A percentile compares a stretch with the other conserved stretches of the same genome.
These are phyloP conservation scores for Mycena pura DNA, from an alignment of 768 basidiomycete genomes.

Conservation along the genomic window DNA sequence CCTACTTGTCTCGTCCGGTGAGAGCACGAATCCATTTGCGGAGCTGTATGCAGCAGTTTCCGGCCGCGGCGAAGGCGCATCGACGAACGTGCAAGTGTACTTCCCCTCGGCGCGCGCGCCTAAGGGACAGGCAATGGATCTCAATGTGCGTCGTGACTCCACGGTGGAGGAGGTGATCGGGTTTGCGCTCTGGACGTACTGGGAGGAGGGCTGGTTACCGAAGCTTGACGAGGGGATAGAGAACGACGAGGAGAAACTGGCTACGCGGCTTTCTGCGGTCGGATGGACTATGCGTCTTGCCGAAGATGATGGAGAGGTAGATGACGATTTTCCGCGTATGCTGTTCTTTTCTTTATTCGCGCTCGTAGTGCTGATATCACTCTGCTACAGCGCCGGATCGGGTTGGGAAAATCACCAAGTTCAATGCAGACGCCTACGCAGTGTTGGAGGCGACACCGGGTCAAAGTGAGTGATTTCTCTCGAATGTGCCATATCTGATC, in stretches of 20 bases:
- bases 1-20: conserved; percentile 72
- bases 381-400: conserved; percentile 84
- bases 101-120: conserved; percentile 83
- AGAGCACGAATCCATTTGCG: conserved; percentile 83
- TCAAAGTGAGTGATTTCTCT: conserved; percentile 58
- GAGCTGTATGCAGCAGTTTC: conserved; percentile 88
- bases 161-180: conserved; percentile 97
- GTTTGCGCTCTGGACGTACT: conserved; percentile 89
- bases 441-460: conserved; percentile 76
- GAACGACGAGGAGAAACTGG: conserved; percentile 66
- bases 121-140: conserved; percentile 64
- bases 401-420: conserved; percentile 83
- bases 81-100: conserved; percentile 74
- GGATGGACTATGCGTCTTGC: conserved; percentile 95
- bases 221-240: conserved; percentile 71
- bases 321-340: conserved; percentile 97
- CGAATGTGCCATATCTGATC: conserved; percentile 28
- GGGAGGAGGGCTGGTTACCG: conserved; percentile 87
- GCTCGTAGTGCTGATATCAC: conserved; percentile 1
- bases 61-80: conserved; percentile 71
- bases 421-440: conserved; percentile 90
- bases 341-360: conserved; percentile 19
- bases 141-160: conserved; percentile 85
- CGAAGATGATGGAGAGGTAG: conserved; percentile 97
- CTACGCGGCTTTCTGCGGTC: conserved; percentile 68